phyloP scores from a whole-genome alignment of 2,329 filamentous ascomycete species.

The Nemania serpens region DNA sequence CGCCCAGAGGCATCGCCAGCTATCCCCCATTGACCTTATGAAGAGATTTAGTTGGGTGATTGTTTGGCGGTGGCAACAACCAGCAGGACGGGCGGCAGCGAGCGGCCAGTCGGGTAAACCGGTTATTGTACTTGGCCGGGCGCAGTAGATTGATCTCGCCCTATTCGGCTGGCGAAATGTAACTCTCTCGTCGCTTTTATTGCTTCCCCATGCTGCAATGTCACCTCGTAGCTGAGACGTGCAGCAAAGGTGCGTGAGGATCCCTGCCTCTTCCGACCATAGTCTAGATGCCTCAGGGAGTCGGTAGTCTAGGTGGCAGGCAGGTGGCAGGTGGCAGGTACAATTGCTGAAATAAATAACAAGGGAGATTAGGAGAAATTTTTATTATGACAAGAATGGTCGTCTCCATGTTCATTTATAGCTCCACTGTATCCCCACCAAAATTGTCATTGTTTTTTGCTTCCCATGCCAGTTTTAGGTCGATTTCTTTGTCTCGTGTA shows the following conservation, averaged over 20 bases:
- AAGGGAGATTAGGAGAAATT: too few relatives aligned
- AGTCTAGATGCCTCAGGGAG: conserved; percentile 14
- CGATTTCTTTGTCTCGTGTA: background rate
- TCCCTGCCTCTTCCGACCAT: background rate
- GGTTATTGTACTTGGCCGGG: conserved; percentile 22
- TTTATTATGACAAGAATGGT: background rate
- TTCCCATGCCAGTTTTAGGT: background rate
- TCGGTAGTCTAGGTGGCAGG: too few relatives aligned
- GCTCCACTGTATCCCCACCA: too few relatives aligned
- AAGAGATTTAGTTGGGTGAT: conserved; percentile 3
- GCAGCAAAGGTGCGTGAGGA: conserved; percentile 13
- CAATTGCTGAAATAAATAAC: too few relatives aligned
- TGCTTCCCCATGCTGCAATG: conserved; percentile 22
- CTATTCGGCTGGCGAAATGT: conserved; percentile 26
- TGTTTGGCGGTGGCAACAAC: background rate
- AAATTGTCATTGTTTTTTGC: background rate
- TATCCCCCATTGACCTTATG: background rate
- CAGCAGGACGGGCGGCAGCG: conserved; percentile 1
- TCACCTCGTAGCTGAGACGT: conserved; percentile 20
- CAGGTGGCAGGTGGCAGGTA: too few relatives aligned
- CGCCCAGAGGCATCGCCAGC: background rate
- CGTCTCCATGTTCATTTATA: background rate
- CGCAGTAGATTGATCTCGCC: conserved; percentile 23
- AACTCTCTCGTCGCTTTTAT: conserved; percentile 12
- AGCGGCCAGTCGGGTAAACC: conserved; percentile 24